Conservation (phyloP, 805 yeast genomes). For the Candida ulmi region DNA sequence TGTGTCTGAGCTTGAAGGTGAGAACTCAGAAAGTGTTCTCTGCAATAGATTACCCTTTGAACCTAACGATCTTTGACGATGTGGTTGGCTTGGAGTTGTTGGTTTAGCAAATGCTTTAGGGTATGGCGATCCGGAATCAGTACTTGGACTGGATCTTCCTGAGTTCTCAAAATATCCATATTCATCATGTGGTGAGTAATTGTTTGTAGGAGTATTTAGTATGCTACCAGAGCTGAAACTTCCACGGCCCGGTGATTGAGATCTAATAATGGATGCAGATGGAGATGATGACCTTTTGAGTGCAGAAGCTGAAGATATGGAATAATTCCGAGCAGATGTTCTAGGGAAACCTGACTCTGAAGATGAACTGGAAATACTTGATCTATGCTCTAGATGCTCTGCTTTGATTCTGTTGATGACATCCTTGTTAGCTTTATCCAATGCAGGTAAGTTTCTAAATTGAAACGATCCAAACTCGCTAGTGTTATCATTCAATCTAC, state of each 20-base stretch:
- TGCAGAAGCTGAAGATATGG: constrained; percentile 29
- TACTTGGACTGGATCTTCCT: constrained; percentile 30
- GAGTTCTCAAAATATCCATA: constrained; percentile 20
- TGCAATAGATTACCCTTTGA: constrained; percentile 20
- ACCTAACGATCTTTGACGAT: constrained; percentile 9
- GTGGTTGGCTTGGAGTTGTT: constrained; percentile 14
- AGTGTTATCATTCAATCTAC: constrained; percentile 62
- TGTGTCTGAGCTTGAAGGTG: constrained; percentile 59
- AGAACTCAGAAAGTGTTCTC: constrained; percentile 27
- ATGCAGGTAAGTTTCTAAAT: constrained; percentile 80
- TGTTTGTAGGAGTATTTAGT: constrained; percentile 14
- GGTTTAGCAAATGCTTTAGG: constrained; percentile 15
- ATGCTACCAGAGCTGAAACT: constrained; percentile 13
- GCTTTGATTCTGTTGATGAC: constrained; percentile 80
- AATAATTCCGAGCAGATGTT: constrained; percentile 22
- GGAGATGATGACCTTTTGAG: constrained; percentile 46
- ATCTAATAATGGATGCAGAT: constrained; percentile 22
- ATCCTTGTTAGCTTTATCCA: constrained; percentile 92
- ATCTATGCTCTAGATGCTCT: constrained; percentile 55
- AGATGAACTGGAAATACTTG: constrained; percentile 32
- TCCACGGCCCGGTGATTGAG: constrained; percentile 27
- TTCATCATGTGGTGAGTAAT: constrained; percentile 29
- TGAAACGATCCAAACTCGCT: constrained; percentile 90
- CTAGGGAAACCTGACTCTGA: constrained; percentile 25
- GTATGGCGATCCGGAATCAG: constrained; percentile 25